These are phyloP conservation scores for Metarhizium guizhouense DNA, from an alignment of 2,329 filamentous ascomycete species.

Conservation along the genomic window DNA sequence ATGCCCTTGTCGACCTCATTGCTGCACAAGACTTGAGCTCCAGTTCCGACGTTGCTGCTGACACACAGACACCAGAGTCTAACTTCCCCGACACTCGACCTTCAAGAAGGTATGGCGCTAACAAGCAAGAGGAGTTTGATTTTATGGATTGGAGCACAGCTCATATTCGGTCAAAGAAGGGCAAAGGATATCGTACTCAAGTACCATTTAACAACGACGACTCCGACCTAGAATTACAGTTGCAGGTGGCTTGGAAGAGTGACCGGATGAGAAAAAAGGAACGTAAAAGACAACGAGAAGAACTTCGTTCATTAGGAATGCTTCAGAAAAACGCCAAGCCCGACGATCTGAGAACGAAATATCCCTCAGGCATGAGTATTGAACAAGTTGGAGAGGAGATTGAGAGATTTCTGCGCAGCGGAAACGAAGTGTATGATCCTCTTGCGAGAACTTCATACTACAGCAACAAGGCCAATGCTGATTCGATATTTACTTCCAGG, in stretches of 20 bases:
- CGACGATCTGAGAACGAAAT: constrained; percentile 59
- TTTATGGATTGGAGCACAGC: constrained; percentile 75
- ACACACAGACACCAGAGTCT: background rate
- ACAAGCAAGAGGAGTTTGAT: constrained; percentile 60
- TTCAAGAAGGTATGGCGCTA: background rate
- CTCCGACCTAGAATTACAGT: constrained; percentile 53
- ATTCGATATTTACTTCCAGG: constrained; percentile 29
- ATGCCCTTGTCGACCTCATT: constrained; percentile 16
- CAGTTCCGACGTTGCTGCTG: background rate
- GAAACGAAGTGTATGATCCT: constrained; percentile 49
- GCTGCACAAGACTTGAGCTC: constrained; percentile 12
- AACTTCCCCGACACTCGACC: background rate
- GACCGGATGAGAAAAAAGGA: constrained; percentile 64
- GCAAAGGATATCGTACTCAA: constrained; percentile 51
- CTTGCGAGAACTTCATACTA: background rate
- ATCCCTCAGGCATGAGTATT: constrained; percentile 61
- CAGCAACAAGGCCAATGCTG: background rate
- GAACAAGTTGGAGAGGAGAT: constrained; percentile 67
- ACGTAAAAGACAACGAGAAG: constrained; percentile 61
- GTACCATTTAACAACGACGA: constrained; percentile 49
- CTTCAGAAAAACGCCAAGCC: constrained; percentile 50
- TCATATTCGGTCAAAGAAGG: constrained; percentile 51
- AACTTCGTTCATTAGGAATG: constrained; percentile 55
- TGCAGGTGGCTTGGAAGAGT: constrained; percentile 53
- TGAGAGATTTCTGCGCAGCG: constrained; percentile 56